Conservation (phyloP, 768 basidiomycete species). For the Leccinum boreale region DNA sequence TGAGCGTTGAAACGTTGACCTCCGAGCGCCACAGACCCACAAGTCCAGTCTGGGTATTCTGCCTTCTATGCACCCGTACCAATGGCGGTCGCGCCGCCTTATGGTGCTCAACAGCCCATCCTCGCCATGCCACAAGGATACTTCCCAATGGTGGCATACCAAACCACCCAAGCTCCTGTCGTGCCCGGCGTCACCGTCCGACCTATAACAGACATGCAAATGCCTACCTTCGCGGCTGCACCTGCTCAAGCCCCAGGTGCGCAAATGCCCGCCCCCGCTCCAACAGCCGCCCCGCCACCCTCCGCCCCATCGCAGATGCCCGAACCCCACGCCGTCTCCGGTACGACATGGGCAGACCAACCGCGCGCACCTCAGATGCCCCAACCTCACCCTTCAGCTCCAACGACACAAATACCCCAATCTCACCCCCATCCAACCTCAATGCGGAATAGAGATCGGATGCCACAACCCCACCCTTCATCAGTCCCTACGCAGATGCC, state of each 20-base stretch:
- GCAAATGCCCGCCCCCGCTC: constrained; percentile 6
- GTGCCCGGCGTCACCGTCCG: constrained; percentile 1
- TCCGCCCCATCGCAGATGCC: background rate
- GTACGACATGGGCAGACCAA: background rate
- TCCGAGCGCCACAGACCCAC: constrained; percentile 18
- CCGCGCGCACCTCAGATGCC: background rate
- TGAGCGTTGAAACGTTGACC: constrained; percentile 19
- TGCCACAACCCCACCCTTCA: background rate
- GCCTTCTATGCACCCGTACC: constrained; percentile 29
- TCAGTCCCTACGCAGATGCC: constrained; percentile 17
- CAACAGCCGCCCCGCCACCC: background rate
- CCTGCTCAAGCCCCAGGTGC: background rate
- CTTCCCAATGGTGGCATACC: constrained; percentile 25
- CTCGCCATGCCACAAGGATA: constrained; percentile 27
- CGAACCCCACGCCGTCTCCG: background rate
- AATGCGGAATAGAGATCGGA: background rate
- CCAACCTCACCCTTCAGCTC: background rate
- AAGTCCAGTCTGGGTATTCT: constrained; percentile 22
- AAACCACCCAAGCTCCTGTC: constrained; percentile 12
- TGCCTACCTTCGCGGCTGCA: constrained; percentile 10
- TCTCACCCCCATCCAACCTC: background rate
- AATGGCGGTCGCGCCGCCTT: constrained; percentile 22
- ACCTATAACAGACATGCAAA: constrained; percentile 7
- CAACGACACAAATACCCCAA: background rate
- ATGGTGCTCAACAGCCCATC: constrained; percentile 27